Base-by-base conservation (phyloP, 78 protist species). In the Polysphondylium violaceum region DNA sequence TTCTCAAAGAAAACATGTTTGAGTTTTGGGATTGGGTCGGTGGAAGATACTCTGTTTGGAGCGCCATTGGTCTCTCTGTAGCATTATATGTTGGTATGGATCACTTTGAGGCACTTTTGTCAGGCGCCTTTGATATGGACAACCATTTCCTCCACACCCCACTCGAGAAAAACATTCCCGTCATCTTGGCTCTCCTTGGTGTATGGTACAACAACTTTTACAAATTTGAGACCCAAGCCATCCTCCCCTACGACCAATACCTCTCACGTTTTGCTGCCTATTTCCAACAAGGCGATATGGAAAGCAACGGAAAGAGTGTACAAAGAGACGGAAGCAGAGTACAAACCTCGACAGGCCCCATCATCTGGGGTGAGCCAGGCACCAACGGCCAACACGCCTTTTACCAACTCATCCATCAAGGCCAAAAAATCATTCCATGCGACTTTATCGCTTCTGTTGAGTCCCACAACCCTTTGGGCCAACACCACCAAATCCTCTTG, bases 11-110 rank as follows among this genome's bases (percentile, higher is more conserved):
- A 12, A 97, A 98, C 88, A 97, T 97, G 98, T 98, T 98, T 68
- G 98, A 63, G 41, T 98, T 98, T 93, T 98, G 99, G 99, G 99
- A 98, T 78, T 97, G 98, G 98, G 98, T 97, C 1, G 99, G 98
- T 23, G 99, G 99, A 21, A 96, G 99, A 29, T 98, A 97, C 95
- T 96, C 98, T 19, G 86, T 98, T 64, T 98, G 99, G 99, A 61
- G 94, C 8, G 99, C 99, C n/a, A 95, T 98, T 86, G 99, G 99
- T 56, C 33, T 94, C 14, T 35, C 98, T 29, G 95, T 98, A 72
- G 97, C 96, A 11, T 74, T 98, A 4, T 64, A 64, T 69, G 40
- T 98, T 53, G 96, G 96, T 27, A 58, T 86, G 81, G 99, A 97
- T 47, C 27, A 27, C 60, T 98, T 97, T 38, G 96, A 72, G n/a